Evolutionary conservation across 139 green algal species (phyloP), one percentile per base, ranked within the genome.

Genomic region (Picochlorum sp.): DNA sequence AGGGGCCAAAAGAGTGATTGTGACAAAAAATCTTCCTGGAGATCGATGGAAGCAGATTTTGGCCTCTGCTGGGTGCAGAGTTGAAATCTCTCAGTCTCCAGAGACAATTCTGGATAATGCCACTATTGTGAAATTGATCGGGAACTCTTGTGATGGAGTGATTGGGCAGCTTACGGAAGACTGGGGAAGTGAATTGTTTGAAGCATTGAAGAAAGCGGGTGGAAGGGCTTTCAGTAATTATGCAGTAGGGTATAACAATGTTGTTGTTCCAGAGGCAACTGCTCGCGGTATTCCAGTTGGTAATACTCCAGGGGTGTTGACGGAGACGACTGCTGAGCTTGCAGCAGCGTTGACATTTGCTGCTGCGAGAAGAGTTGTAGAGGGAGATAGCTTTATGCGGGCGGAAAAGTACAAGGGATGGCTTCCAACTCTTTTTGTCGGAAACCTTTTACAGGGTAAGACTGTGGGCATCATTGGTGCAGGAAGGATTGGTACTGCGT

Each of bases 231-330:
- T 92, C 85, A 89, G 72, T 81, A 98, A 98, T 78, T 99, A 98
- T 62, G 93, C 93, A 6, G 93, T 98, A 20, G 92, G 92, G 4
- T 98, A 96, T 84, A 98, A 98, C 84, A 98, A 98, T 72, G 92
- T 98, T 5, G 78, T 92, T 49, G 90, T 96, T 23, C 59, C 66
- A 2, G 86, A 86, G 56, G 92, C 92, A 8, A 99, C 83, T 32
- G 82, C 86, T 61, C 60, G 85, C 4, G 88, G 90, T 69, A 94
- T 98, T 62, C 74, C 90, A 6, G 91, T 98, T 5, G 94, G 93
- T 51, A 98, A 98, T 87, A 98, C 92, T 2, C 92, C 92, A 49
- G 88, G 88, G 89, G 89, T 96, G 45, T 69, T 96, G 64, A 96
- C 89, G 4, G 89, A 96, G 74, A 98, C 93, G 0, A 98, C 93